Base-by-base conservation (phyloP, 352 stramenopile genomes). In the Albugo laibachii region DNA sequence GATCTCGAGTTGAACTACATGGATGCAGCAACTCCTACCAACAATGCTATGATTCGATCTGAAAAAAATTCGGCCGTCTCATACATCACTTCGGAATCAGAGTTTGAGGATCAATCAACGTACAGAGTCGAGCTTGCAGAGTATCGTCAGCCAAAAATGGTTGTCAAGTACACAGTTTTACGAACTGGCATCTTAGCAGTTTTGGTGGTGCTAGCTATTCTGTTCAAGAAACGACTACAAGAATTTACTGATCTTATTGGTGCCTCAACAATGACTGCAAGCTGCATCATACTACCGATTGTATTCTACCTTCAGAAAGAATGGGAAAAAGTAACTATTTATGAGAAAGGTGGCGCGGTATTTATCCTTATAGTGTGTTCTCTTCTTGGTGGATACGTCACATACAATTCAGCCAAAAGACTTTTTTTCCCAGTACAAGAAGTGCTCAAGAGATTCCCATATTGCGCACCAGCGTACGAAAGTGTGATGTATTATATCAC, bases 401-500 rank as follows among this genome's bases (percentile, higher is more conserved):
- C 43, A 21, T 27, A 27, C 43, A 19, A 41, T 2, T 20, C 15
- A 21, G 38, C 16, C 38, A 43, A 43, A 43, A 24, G 3, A 24
- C 38, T 43, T 21, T 43, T 43, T 10, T 67, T 53, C 43, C 67
- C 38, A 24, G 16, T 24, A 8, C 16, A 43, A 24, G 38, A 24
- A 24, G 38, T 8, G 20, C 38, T 24, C 38, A 43, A 43, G 8
- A 43, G 8, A 15, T 84, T 84, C 56, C 63, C 63, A 24, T 84
- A 78, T 61, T 84, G 72, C 52, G 43, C 64, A 3, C 54, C 49
- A 6, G 58, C 74, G 46, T 73, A 62, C 54, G 57, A 75, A 49
- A 39, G 63, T 27, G 41, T 57, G 27, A 45, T 63, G 20, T 83
- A 75, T 50, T 80, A 69, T 46, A 57, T 70, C 52, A 31, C 36